Evolutionary conservation across 305 asterid species (phyloP).

Genomic region (Fraxinus sp.): DNA sequence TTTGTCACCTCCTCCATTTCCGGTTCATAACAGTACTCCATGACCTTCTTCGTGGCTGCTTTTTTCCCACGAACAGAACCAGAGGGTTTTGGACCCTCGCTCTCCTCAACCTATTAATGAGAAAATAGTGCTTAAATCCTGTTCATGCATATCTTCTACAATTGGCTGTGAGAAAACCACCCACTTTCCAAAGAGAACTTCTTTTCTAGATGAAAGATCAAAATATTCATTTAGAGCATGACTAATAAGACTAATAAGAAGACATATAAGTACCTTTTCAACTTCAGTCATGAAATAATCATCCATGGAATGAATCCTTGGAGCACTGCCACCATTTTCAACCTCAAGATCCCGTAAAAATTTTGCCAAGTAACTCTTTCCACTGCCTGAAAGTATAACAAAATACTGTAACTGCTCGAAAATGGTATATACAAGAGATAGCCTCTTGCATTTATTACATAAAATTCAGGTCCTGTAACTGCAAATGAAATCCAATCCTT

Average conservation of each 20-base stretch:
- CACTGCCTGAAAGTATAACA: constrained; percentile 71
- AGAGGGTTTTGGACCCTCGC: constrained; percentile 55
- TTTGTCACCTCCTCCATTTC: constrained; percentile 98
- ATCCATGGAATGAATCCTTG: constrained; percentile 93
- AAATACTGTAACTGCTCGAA: background rate
- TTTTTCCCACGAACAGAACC: constrained; percentile 70
- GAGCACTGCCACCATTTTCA: constrained; percentile 89
- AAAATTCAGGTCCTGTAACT: background rate
- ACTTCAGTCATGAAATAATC: constrained; percentile 99
- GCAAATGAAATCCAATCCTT: background rate
- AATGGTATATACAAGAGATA: background rate
- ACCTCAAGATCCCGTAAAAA: constrained; percentile 87
- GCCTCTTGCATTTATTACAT: background rate
- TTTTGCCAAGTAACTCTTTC: constrained; percentile 94
- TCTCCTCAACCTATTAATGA: constrained; percentile 61
- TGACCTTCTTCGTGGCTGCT: constrained; percentile 57
- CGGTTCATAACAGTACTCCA: constrained; percentile 94
- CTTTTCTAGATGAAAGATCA: background rate
- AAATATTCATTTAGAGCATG: background rate
- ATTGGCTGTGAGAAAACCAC: constrained; percentile 8
- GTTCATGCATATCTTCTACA: constrained; percentile 12
- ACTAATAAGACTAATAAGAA: constrained; percentile 13
- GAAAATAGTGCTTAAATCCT: constrained; percentile 18
- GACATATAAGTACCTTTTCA: constrained; percentile 62
- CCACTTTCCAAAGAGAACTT: background rate